Evolutionary conservation across 139 green algal species (phyloP), one percentile per base, ranked within the genome.

Genomic region (Asterochloris sp.): DNA sequence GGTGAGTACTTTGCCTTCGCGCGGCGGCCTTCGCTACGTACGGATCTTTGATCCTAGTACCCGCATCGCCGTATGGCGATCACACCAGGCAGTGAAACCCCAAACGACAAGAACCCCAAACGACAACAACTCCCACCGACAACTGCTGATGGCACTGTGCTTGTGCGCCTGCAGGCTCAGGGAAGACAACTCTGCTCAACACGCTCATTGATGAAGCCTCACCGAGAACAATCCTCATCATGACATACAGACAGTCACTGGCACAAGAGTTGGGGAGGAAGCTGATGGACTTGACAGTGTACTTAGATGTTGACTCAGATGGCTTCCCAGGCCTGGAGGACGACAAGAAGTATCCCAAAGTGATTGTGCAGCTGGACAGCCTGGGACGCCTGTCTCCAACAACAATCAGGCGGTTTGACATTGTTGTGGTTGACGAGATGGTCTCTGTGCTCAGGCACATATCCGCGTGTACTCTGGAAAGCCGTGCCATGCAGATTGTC

Each of bases 221-320:
- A 60, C n/a, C n/a, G 71, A 76, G 38, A 16, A 26, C 26, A 23
- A 4, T 69, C 62, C 54, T 74, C 23, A 47, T 80, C 16, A 21
- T 80, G 21, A 80, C 73, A n/a, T 84, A 84, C 73, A 38, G 81
- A 21, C 81, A 80, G 73, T 80, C 73, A 13, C 73, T 84, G 60
- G 81, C 81, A 15, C 64, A 69, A 1, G 69, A 84, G 67, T 26
- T 76, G 54, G n/a, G 66, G 2, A 38, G 67, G 0, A 84, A 84
- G 81, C 81, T 84, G n/a, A 71, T 76, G 11, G 81, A 73, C 73
- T 80, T 84, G 61, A 61, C 74, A 28, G 73, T 73, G 73, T 84
- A 84, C 81, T 54, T 84, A 4, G 78, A 76, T 64, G n/a, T 54
- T 54, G 38, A 6, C 38, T 54, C 38, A 54, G 6, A 54, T 54